Base-by-base conservation (phyloP, 2,329 filamentous ascomycete genomes). In the Colletotrichum lentis region DNA sequence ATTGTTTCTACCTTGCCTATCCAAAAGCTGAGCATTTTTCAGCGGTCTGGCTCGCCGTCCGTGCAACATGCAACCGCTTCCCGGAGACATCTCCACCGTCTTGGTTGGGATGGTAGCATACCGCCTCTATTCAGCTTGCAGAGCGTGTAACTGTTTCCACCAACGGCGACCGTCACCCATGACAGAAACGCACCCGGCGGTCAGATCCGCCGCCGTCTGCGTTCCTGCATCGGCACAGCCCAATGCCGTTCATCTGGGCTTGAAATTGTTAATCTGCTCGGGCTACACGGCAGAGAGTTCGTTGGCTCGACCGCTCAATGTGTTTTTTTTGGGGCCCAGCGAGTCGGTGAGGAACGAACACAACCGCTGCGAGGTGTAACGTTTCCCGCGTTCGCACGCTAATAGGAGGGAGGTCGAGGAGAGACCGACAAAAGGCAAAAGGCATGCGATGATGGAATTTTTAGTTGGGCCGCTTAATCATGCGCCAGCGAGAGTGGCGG, bases 331-430 rank as follows among this genome's bases (percentile, higher is more conserved):
- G 49, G 37, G 24, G 44, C 24, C 44, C 43, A 50, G 20, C 12
- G 55, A 68, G 62, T 61, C 62, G 50, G 65, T 65, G 55, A 65
- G 24, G 22, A 31, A 31, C 8, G 47, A 55, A 35, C 62, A 68
- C 65, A 43, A 47, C 65, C 49, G 27, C 53, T 43, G 35, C 8
- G 16, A 37, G 16, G 55, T 65, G 65, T 52, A 65, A 65, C 65
- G 65, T 65, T 68, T 10, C 64, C 46, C 27, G 7, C 27, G 27
- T 31, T 31, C 31, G 31, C 31, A 31, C 55, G 55, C 43, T 62
- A 46, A 5, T 62, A 46, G 11, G 11, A 61, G 18, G 27, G 2
- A 22, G 7, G 27, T 18, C 8, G 31, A 31, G 31, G 14, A 3
- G 46, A 43, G 60, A 18, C 52, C 18, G 44, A 46, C 20, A 59